Conservation (phyloP, 2,329 filamentous ascomycete species). For the Apiospora kogelbergensis region DNA sequence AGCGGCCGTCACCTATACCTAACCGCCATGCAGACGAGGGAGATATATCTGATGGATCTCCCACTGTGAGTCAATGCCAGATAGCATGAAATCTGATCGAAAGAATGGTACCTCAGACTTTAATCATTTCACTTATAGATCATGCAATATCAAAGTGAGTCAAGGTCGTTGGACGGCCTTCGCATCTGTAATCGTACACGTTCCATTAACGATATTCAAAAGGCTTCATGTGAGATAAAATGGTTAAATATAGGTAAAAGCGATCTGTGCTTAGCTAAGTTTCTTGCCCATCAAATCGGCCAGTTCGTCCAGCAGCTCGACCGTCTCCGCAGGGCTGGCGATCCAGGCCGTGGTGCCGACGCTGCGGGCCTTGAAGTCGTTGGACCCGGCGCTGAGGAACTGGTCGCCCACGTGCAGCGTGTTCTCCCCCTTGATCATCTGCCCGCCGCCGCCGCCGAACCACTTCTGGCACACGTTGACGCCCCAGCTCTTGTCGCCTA, state of each 20-base stretch:
- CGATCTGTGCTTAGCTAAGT: conserved; percentile 22
- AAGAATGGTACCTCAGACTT: not conserved
- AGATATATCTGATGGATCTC: too few species aligned
- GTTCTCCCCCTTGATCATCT: conserved; percentile 66
- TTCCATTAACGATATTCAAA: too few species aligned
- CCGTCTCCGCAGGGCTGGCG: conserved; percentile 86
- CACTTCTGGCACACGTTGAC: conserved; percentile 90
- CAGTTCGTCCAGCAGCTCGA: conserved; percentile 84
- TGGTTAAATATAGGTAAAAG: not conserved
- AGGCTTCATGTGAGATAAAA: not conserved
- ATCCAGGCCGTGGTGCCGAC: conserved; percentile 98
- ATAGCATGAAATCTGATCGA: not conserved
- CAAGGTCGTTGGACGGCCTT: not conserved
- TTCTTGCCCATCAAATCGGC: conserved; percentile 55
- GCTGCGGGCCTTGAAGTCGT: conserved; percentile 93
- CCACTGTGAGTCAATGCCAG: not conserved
- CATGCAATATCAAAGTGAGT: not conserved
- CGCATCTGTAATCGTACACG: not conserved
- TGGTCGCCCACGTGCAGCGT: conserved; percentile 96
- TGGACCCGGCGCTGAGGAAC: conserved; percentile 90
- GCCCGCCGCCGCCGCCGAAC: conserved; percentile 54
- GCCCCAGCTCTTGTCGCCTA: conserved; percentile 96
- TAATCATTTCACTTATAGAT: not conserved
- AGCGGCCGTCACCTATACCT: too few species aligned
- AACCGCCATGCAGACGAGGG: not conserved